Conservation (phyloP, 2,329 filamentous ascomycete species). For the Colletotrichum sp. region DNA sequence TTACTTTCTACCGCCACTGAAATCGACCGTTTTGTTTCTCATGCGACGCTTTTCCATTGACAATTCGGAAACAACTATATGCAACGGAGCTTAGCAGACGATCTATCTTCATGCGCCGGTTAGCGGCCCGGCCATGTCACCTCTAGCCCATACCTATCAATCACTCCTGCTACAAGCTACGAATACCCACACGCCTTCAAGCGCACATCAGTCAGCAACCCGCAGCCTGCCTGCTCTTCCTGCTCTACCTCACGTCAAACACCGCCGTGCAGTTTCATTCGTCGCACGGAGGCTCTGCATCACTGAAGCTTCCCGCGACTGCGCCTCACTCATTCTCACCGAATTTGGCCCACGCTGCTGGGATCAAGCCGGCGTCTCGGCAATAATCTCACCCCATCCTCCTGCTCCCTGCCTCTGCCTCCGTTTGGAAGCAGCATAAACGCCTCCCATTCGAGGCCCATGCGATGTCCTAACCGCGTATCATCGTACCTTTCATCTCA, state of each 20-base stretch:
- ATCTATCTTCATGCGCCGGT: neutral
- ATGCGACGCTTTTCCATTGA: neutral
- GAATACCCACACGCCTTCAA: neutral
- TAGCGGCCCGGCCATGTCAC: neutral
- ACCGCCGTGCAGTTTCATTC: neutral
- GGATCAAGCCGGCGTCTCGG: slow-evolving; percentile 10
- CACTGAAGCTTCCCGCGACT: slow-evolving; percentile 18
- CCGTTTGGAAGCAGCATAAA: slow-evolving; percentile 16
- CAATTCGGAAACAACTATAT: neutral
- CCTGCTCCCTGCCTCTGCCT: neutral
- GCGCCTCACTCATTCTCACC: slow-evolving; percentile 11
- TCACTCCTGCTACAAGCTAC: neutral
- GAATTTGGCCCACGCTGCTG: neutral
- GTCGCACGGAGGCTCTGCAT: slow-evolving; percentile 2
- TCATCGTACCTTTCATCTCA: neutral
- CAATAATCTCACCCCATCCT: neutral
- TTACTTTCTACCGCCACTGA: neutral
- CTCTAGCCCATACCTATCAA: neutral
- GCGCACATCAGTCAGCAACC: neutral
- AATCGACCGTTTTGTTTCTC: neutral
- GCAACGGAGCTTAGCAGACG: neutral
- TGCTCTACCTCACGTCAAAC: neutral
- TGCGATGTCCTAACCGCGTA: slow-evolving; percentile 7
- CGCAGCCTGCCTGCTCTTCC: neutral
- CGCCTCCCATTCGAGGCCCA: slow-evolving; percentile 9